These are phyloP conservation scores for Yamadazyma diospyri DNA, from an alignment of 1,139 yeast genomes.

Conservation along the genomic window DNA sequence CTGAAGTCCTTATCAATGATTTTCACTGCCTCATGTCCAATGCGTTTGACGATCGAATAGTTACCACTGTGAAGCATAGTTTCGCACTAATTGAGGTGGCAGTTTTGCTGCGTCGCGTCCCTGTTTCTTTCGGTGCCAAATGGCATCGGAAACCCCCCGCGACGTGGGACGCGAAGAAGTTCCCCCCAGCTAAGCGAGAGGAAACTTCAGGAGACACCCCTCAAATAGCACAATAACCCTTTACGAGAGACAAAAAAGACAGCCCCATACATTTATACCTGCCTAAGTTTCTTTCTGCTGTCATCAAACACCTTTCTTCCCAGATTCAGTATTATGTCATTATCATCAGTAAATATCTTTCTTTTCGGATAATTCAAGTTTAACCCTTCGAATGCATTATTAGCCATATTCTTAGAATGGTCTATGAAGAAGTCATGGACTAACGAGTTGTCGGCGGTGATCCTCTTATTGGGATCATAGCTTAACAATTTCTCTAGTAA, in stretches of 20 bases:
- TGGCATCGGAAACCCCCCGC: too few species aligned
- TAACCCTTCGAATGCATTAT: conserved; percentile 68
- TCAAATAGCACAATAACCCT: too few species aligned
- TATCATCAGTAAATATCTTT: conserved; percentile 74
- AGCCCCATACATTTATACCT: too few species aligned
- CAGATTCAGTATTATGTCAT: conserved; percentile 48
- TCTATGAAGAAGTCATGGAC: conserved; percentile 73
- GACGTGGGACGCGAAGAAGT: too few species aligned
- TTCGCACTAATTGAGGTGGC: too few species aligned
- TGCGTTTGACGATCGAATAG: conserved; percentile 32
- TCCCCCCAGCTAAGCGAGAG: too few species aligned
- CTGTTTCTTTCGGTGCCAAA: too few species aligned
- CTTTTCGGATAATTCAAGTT: conserved; percentile 65
- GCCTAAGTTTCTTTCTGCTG: conserved; percentile 22
- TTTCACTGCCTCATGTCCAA: conserved; percentile 32
- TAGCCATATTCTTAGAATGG: conserved; percentile 56
- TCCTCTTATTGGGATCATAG: conserved; percentile 79
- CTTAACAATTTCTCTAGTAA: conserved; percentile 62
- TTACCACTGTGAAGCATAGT: conserved; percentile 35
- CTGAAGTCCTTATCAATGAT: conserved; percentile 37
- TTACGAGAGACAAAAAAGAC: too few species aligned
- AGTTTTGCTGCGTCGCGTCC: too few species aligned
- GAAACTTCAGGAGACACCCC: too few species aligned
- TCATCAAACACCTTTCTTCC: conserved; percentile 21
- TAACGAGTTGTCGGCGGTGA: conserved; percentile 70